Percentiles rank a stretch among this genome's conserved stretches.
Conservation (phyloP, 148 eudicot genomes). For the Camellia granthamiana region DNA sequence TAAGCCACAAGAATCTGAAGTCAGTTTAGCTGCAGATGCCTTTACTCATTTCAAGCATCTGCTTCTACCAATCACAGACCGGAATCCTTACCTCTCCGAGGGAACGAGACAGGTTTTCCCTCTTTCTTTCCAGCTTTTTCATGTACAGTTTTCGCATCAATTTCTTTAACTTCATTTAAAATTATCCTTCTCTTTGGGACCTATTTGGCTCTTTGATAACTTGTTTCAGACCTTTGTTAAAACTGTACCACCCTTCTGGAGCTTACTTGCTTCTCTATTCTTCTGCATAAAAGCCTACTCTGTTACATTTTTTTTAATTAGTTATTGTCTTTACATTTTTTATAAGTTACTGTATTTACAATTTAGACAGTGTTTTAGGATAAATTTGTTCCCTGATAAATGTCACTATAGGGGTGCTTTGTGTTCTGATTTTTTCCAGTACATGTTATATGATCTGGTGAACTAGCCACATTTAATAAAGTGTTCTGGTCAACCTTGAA, state of each 20-base stretch:
- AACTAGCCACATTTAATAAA: background rate
- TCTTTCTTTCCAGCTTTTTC: background rate
- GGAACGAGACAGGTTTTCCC: constrained; percentile 90
- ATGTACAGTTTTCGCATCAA: background rate
- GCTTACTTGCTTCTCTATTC: background rate
- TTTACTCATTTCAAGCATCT: constrained; percentile 84
- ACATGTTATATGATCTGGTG: constrained; percentile 1
- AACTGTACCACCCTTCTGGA: background rate
- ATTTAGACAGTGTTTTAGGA: background rate
- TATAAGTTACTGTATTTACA: background rate
- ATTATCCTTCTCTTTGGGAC: background rate
- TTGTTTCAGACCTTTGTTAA: background rate
- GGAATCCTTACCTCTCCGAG: constrained; percentile 89
- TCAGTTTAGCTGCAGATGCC: constrained; percentile 54
- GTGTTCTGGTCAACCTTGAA: background rate
- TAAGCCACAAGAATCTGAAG: constrained; percentile 66
- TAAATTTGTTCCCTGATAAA: background rate
- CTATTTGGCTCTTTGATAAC: background rate
- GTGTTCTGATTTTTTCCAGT: constrained; percentile 6
- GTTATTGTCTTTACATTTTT: too few relatives aligned
- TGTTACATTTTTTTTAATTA: too few relatives aligned
- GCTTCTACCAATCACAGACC: constrained; percentile 87
- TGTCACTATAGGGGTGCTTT: background rate
- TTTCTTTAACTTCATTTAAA: background rate
- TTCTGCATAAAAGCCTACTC: background rate